phyloP scores from a whole-genome alignment of 768 basidiomycete species.

The Mycena venus region DNA sequence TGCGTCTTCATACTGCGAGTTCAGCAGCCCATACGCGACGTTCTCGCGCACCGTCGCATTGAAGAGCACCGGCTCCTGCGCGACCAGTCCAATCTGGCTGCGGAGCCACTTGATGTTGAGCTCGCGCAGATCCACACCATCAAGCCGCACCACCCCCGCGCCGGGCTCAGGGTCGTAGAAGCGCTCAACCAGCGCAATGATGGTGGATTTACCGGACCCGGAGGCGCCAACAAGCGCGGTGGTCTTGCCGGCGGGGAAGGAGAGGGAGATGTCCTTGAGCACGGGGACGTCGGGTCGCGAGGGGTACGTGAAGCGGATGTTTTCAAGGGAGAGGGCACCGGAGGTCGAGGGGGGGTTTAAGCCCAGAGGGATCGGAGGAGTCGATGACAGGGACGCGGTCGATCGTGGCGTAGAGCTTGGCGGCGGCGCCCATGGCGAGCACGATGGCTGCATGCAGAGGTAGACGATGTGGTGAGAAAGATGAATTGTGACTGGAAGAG shows the following conservation, averaged over 20 bases:
- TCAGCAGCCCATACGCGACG: conserved; percentile 87
- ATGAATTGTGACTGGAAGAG: not conserved
- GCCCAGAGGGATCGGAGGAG: conserved; percentile 75
- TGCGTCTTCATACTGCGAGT: conserved; percentile 74
- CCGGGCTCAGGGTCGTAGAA: conserved; percentile 93
- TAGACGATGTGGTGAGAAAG: not conserved
- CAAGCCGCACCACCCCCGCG: conserved; percentile 75
- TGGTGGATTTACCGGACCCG: conserved; percentile 82
- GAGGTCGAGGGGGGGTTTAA: conserved; percentile 73
- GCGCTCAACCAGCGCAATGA: conserved; percentile 84
- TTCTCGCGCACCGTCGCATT: conserved; percentile 86
- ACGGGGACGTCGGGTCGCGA: conserved; percentile 84
- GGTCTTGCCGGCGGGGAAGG: conserved; percentile 82
- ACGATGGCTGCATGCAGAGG: conserved; percentile 66
- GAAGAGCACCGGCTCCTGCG: conserved; percentile 90
- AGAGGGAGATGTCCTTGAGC: conserved; percentile 74
- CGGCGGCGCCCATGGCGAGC: conserved; percentile 85
- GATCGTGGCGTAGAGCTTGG: conserved; percentile 89
- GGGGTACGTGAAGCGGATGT: conserved; percentile 88
- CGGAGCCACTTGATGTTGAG: conserved; percentile 89
- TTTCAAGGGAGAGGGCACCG: conserved; percentile 79
- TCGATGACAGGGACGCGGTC: conserved; percentile 91
- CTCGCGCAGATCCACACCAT: conserved; percentile 78
- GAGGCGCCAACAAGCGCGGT: conserved; percentile 86
- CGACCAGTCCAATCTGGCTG: conserved; percentile 88